Base-by-base conservation (phyloP, 1,284 basidiomycete genomes). In the Abortiporus biennis region DNA sequence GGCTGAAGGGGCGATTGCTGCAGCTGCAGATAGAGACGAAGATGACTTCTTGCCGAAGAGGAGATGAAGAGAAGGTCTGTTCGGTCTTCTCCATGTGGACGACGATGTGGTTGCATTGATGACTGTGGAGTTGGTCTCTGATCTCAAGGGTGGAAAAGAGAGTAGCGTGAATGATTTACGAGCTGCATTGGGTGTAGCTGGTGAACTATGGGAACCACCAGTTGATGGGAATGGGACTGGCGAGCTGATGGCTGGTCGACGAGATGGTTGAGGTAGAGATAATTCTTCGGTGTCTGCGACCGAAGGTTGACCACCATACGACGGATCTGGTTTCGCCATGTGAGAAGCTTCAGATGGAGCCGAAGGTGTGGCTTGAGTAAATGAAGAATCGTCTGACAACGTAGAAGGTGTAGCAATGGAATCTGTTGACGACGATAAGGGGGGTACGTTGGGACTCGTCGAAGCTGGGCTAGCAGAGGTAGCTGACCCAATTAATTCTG, bases 351-450 rank as follows among this genome's bases (percentile, higher is more conserved):
- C n/a, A 24, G 12, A 35, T 45, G 51, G 27, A 56, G 53, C 56
- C 38, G 51, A 29, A 16, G 46, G 40, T 45, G 55, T 46, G 45
- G 51, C 54, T 52, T 66, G 43, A 39, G 54, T 53, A 45, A 57
- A 50, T 36, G 56, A 51, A 4, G 65, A 59, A 23, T 64, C 66
- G 17, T 62, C 69, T 9, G 70, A 71, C 17, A 64, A 59, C 21
- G 58, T 56, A 21, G 71, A 70, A 4, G 68, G 66, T 4, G 63
- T 58, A 2, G 65, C 68, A 16, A 72, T 45, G 2, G 69, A 74
- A 39, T 73, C 71, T 0, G 68, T 64, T 1, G 71, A 74, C 2
- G 64, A 69, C 8, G 69, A 60, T 16, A 73, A 53, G 2, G 66
- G 67, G 35, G 70, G 70, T 32, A 65, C 58, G 30, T 55, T 56